phyloP scores from a whole-genome alignment of 2,329 filamentous ascomycete genomes.

The Cladobotryum protrusum region DNA sequence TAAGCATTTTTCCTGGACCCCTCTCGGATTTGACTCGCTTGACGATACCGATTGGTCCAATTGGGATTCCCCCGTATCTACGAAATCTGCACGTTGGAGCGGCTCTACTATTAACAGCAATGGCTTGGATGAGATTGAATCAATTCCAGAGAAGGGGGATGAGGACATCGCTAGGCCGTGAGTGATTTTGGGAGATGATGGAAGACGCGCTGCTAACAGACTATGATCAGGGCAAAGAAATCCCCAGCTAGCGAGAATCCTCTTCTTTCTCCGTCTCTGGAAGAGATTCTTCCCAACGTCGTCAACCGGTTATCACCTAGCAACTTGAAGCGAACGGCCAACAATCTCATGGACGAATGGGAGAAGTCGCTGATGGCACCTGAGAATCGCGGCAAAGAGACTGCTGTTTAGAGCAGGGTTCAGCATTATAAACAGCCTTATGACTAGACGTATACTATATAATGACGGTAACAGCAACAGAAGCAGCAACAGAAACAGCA shows the following conservation, averaged over 20 bases:
- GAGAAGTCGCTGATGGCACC: slow-evolving; percentile 52
- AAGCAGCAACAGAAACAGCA: no score
- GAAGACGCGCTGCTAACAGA: not conserved
- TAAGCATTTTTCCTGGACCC: slow-evolving; percentile 57
- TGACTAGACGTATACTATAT: not conserved
- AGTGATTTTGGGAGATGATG: slow-evolving; percentile 23
- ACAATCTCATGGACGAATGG: slow-evolving; percentile 84
- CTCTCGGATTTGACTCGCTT: slow-evolving; percentile 49
- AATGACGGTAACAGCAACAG: no score
- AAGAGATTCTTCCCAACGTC: slow-evolving; percentile 60
- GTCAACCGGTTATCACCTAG: slow-evolving; percentile 67
- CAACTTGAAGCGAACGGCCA: slow-evolving; percentile 76
- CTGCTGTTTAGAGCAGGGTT: slow-evolving; percentile 19
- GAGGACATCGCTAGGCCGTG: slow-evolving; percentile 44
- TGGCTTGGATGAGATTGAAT: slow-evolving; percentile 36
- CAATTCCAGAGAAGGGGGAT: slow-evolving; percentile 42
- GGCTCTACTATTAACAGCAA: slow-evolving; percentile 48
- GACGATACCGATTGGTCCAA: slow-evolving; percentile 60
- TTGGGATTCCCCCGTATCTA: slow-evolving; percentile 54
- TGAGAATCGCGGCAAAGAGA: slow-evolving; percentile 27
- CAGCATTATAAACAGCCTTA: not conserved
- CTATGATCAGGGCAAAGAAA: slow-evolving; percentile 8
- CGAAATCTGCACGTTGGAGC: slow-evolving; percentile 57
- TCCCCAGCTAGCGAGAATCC: slow-evolving; percentile 18
- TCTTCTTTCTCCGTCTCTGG: slow-evolving; percentile 38